Evolutionary conservation across 176 grass and related monocot species (phyloP).

Genomic region (barley (Hordeum vulgare)): MorexV3_pseudomolecules_assembly NC_058519.1:589290829-589291328

Average conservation of each 20-base stretch:
- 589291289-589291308: slow-evolving; percentile 60
- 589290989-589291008: slow-evolving; percentile 1
- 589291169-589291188: not conserved
- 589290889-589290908: not conserved
- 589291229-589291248: slow-evolving; percentile 1
- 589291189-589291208: not conserved
- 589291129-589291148: not conserved
- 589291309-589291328: slow-evolving; percentile 71
- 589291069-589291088: not conserved
- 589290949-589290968: not conserved
- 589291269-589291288: slow-evolving; percentile 53
- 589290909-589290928: not conserved
- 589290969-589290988: not conserved
- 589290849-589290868: slow-evolving; percentile 12
- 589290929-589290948: not conserved
- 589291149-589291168: not conserved
- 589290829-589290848: not conserved
- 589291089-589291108: not conserved
- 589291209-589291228: not conserved
- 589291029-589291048: not conserved
- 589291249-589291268: slow-evolving; percentile 6
- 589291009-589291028: not conserved
- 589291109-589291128: not conserved
- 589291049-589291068: not conserved
- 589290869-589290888: not conserved